A percentile compares a stretch with the other conserved stretches of the same genome.
These are phyloP conservation scores for Pichia sp. DNA, from an alignment of 1,139 yeast genomes.

Conservation along the genomic window DNA sequence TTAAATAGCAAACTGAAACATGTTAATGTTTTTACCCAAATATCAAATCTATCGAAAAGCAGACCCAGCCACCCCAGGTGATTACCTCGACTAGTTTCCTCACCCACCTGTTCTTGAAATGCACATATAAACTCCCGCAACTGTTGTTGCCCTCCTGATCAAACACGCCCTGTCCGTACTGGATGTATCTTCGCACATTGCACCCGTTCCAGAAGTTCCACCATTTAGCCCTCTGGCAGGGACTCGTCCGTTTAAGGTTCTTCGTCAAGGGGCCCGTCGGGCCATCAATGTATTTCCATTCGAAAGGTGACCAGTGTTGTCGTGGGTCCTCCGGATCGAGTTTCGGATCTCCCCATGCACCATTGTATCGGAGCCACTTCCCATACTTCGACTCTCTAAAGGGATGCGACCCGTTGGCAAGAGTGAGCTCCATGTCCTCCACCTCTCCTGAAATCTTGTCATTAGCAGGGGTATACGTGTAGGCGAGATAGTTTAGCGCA, in stretches of 20 bases:
- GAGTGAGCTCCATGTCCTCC: constrained; percentile 32
- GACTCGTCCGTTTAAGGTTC: constrained; percentile 59
- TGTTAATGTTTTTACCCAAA: constrained; percentile 39
- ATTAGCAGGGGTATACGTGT: constrained; percentile 60
- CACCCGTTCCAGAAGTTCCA: constrained; percentile 69
- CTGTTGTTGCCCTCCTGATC: constrained; percentile 72
- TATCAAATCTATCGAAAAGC: constrained; percentile 55
- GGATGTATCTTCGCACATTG: constrained; percentile 65
- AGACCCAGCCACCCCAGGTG: constrained; percentile 70
- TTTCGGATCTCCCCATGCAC: constrained; percentile 89
- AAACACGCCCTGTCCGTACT: constrained; percentile 75
- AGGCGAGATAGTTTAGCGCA: constrained; percentile 70
- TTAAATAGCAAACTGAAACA: no score
- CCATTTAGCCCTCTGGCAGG: constrained; percentile 87
- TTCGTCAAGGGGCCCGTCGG: constrained; percentile 87
- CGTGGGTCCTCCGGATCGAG: constrained; percentile 64
- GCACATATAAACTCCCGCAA: constrained; percentile 57
- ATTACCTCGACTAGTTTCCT: constrained; percentile 39
- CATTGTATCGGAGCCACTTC: constrained; percentile 74
- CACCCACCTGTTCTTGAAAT: constrained; percentile 48
- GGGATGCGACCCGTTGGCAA: constrained; percentile 40
- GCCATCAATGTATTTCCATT: constrained; percentile 85
- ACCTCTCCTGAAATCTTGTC: not conserved
- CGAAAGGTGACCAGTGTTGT: constrained; percentile 75
- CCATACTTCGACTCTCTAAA: constrained; percentile 64